Base-by-base conservation (phyloP, 2,329 filamentous ascomycete species). In the Septoria petroselini region DNA sequence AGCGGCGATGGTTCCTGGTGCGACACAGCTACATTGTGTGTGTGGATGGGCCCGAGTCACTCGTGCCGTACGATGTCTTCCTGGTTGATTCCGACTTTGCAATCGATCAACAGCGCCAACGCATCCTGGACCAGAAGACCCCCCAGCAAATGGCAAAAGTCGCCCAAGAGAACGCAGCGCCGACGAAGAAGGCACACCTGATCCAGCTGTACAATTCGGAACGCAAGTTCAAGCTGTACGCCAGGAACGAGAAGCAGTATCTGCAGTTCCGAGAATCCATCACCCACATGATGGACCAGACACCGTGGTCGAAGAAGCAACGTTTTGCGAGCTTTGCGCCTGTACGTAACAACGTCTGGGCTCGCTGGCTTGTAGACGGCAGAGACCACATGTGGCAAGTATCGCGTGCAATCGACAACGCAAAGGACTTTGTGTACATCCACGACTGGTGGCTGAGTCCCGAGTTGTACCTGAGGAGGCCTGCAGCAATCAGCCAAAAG, bases 381-480 rank as follows among this genome's bases (percentile, higher is more conserved):
- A 83, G 93, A 59, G 93, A 98, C 68, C 94, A 97, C 74, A 97
- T 97, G 91, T 98, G 93, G 93, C 95, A 96, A 67, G 90, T 97
- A 6, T 97, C 91, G 8, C 82, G 91, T 57, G 93, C 93, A 9
- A 94, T 98, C 63, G 93, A 89, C 66, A 95, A 96, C 83, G 93
- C 93, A 7, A 88, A 88, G 63, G 93, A 97, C 72, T 91, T 97
- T 54, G 91, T 98, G 61, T 97, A 97, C 70, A 97, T 98, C 55
- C 93, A 98, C 68, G 93, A 97, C 69, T 98, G 93, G 93, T 98
- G 93, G 93, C 73, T 98, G 33, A 96, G 88, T 61, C 93, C 93
- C 1, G 91, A 98, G 70, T 74, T 98, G 37, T 98, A 98, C 72
- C 85, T 97, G 83, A 82, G 93, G 53, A 81, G 93, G 50, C 93